These are phyloP conservation scores for Nicotiana benthamiana DNA, from an alignment of 257 asterid species.

Conservation along the genomic window DNA sequence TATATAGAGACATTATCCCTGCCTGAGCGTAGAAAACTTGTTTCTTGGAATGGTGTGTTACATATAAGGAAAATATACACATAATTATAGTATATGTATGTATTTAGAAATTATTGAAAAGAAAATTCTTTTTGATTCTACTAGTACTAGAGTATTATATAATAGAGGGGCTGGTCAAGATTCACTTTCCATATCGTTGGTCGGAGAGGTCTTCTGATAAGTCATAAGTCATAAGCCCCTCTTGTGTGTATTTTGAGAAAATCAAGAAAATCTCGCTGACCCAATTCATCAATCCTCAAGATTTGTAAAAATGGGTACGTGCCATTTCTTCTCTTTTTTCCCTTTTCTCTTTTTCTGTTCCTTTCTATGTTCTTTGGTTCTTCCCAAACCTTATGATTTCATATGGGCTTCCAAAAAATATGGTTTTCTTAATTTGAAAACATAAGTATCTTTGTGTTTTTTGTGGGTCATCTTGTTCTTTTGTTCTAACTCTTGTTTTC, in stretches of 20 bases:
- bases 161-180: slow-evolving; percentile 8
- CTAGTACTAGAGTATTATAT: not conserved
- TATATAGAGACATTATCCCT: too few relatives aligned
- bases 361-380: not conserved
- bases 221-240: not conserved
- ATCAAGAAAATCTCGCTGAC: slow-evolving; percentile 9
- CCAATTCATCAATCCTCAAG: slow-evolving; percentile 4
- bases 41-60: too few relatives aligned
- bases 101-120: too few relatives aligned
- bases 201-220: not conserved
- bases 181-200: slow-evolving; percentile 10
- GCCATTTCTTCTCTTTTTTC: not conserved
- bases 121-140: not conserved
- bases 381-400: not conserved
- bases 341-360: not conserved
- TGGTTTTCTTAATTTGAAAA: not conserved
- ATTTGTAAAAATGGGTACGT: slow-evolving; percentile 18
- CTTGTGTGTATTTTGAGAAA: not conserved
- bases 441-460: not conserved
- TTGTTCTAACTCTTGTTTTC: not conserved
- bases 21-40: too few relatives aligned
- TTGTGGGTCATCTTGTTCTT: not conserved
- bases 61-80: not conserved
- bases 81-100: not conserved
- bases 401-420: not conserved